These are phyloP conservation scores for Sphenostylis stenocarpa DNA, from an alignment of 306 rosid genomes.

Conservation along the genomic window DNA sequence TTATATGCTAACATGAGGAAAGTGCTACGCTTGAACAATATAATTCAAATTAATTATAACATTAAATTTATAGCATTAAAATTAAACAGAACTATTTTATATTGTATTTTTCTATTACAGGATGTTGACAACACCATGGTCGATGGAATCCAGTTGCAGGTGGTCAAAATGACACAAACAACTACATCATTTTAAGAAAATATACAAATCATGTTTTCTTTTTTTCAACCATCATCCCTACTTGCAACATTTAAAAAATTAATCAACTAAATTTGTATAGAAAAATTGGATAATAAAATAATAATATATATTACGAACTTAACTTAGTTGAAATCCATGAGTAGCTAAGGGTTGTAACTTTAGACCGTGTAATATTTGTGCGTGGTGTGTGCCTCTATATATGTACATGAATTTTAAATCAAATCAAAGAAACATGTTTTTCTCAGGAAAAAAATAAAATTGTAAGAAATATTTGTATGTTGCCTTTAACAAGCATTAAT, in stretches of 20 bases:
- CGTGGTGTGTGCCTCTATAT: no score
- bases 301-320: no score
- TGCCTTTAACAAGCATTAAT: neutral
- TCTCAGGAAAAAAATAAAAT: no score
- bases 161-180: neutral
- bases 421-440: no score
- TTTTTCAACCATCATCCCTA: neutral
- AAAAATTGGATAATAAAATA: no score
- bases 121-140: neutral
- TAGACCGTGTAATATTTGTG: no score
- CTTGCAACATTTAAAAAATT: neutral
- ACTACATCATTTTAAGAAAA: neutral
- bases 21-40: neutral
- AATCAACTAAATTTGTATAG: no score
- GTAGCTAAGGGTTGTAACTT: no score
- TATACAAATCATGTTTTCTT: neutral
- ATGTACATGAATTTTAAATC: no score
- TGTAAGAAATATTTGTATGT: neutral
- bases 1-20: neutral
- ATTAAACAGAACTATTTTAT: neutral
- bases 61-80: neutral
- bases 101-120: neutral
- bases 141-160: neutral
- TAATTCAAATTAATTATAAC: neutral
- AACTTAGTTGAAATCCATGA: no score